These are phyloP conservation scores for Sonneratia alba DNA, from an alignment of 345 rosid species.

Conservation along the genomic window DNA sequence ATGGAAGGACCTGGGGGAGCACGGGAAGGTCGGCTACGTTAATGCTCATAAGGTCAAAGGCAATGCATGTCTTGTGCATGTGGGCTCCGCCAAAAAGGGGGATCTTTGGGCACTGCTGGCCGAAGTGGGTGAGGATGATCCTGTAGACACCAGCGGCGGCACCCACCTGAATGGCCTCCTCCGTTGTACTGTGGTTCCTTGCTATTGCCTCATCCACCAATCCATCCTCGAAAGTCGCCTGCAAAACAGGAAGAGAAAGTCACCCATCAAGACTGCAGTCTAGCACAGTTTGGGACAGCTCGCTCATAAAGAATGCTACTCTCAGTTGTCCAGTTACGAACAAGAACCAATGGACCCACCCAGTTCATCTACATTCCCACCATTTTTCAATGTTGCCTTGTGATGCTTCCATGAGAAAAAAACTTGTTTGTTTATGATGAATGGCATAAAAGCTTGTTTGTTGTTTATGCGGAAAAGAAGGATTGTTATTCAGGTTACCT, in stretches of 20 bases:
- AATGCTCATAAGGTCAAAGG: slow-evolving; percentile 87
- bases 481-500: slow-evolving; percentile 32
- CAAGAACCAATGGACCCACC: not conserved
- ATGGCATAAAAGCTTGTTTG: not conserved
- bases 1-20: slow-evolving; percentile 71
- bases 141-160: slow-evolving; percentile 57
- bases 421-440: not conserved
- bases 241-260: slow-evolving; percentile 5
- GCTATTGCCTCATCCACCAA: slow-evolving; percentile 84
- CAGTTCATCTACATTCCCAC: not conserved
- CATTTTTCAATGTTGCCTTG: too few species aligned
- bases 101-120: slow-evolving; percentile 89
- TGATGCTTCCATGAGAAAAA: not conserved
- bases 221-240: slow-evolving; percentile 94
- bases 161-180: slow-evolving; percentile 82
- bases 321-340: not conserved
- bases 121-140: slow-evolving; percentile 86
- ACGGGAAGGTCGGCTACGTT: slow-evolving; percentile 76
- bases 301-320: not conserved
- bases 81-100: slow-evolving; percentile 66
- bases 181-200: slow-evolving; percentile 88
- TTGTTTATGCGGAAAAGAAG: not conserved
- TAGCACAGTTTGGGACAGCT: not conserved
- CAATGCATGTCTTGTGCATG: slow-evolving; percentile 89
- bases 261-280: not conserved